phyloP scores from a whole-genome alignment of 164 flowering plant species.

The Vitis cinerea region DNA sequence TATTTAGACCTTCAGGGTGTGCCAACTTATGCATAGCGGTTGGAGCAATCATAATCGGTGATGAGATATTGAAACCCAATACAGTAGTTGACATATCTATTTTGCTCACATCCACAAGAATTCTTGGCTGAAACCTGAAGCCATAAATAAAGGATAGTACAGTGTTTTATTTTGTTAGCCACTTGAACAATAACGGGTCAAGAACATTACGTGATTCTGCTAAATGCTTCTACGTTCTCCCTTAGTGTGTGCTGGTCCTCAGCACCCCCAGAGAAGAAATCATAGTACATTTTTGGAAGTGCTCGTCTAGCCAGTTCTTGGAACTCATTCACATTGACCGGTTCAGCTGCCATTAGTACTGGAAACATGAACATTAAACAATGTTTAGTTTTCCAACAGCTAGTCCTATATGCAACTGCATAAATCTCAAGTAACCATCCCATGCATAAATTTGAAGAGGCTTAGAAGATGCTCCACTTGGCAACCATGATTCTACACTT shows the following conservation, averaged over 20 bases:
- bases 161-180: no score
- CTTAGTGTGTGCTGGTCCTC: constrained; percentile 70
- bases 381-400: no score
- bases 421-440: no score
- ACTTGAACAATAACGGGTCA: background rate
- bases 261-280: constrained; percentile 69
- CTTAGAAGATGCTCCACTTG: no score
- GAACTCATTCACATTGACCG: constrained; percentile 67
- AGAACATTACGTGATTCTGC: constrained; percentile 54
- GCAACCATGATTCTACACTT: no score
- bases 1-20: constrained; percentile 51
- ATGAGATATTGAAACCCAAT: constrained; percentile 43
- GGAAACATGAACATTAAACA: constrained; percentile 4
- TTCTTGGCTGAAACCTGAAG: constrained; percentile 36
- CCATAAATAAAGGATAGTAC: no score
- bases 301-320: constrained; percentile 62
- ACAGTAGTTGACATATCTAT: constrained; percentile 47
- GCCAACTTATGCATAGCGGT: constrained; percentile 44
- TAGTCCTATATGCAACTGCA: no score
- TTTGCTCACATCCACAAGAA: constrained; percentile 55
- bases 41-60: constrained; percentile 59
- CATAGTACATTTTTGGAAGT: constrained; percentile 85
- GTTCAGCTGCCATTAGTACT: constrained; percentile 49
- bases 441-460: no score
- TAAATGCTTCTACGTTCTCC: constrained; percentile 69